These are phyloP conservation scores for Backusella morwellensis DNA, from an alignment of 192 early-diverging fungal species.

Conservation along the genomic window DNA sequence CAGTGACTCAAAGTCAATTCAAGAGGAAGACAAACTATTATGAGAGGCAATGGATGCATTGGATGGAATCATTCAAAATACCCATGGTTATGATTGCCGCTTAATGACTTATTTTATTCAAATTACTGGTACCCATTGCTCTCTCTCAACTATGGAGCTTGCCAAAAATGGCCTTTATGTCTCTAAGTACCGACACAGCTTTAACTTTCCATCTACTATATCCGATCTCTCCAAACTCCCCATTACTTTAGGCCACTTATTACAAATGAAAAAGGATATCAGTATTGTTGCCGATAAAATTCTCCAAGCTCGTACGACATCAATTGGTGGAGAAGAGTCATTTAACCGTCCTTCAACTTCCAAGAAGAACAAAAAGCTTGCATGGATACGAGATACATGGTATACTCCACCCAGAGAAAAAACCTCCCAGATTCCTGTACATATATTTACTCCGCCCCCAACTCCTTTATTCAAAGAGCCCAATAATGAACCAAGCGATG, in stretches of 20 bases:
- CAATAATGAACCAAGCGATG: slow-evolving; percentile 11
- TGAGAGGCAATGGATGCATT: slow-evolving; percentile 4
- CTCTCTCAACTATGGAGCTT: slow-evolving; percentile 22
- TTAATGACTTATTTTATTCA: slow-evolving; percentile 21
- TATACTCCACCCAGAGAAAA: slow-evolving; percentile 10
- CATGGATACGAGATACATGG: slow-evolving; percentile 17
- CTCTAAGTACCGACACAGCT: slow-evolving; percentile 20
- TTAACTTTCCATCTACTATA: slow-evolving; percentile 23
- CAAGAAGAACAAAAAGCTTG: slow-evolving; percentile 19
- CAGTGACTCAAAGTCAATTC: too few relatives aligned
- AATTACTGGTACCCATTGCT: slow-evolving; percentile 22
- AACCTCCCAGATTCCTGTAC: slow-evolving; percentile 16
- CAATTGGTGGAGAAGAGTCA: slow-evolving; percentile 22
- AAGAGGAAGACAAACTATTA: too few relatives aligned
- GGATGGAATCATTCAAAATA: slow-evolving; percentile 25
- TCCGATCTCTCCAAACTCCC: slow-evolving; percentile 20
- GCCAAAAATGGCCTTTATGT: slow-evolving; percentile 21
- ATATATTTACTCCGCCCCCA: slow-evolving; percentile 11
- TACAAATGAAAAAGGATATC: slow-evolving; percentile 24
- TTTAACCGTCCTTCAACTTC: slow-evolving; percentile 20
- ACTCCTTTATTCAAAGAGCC: slow-evolving; percentile 12
- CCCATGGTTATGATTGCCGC: slow-evolving; percentile 15
- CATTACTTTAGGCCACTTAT: slow-evolving; percentile 22
- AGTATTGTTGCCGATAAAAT: slow-evolving; percentile 22
- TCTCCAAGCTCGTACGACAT: slow-evolving; percentile 16